phyloP scores from a whole-genome alignment of 192 early-diverging fungal genomes.

The Globomyces pollinis-pini region DNA sequence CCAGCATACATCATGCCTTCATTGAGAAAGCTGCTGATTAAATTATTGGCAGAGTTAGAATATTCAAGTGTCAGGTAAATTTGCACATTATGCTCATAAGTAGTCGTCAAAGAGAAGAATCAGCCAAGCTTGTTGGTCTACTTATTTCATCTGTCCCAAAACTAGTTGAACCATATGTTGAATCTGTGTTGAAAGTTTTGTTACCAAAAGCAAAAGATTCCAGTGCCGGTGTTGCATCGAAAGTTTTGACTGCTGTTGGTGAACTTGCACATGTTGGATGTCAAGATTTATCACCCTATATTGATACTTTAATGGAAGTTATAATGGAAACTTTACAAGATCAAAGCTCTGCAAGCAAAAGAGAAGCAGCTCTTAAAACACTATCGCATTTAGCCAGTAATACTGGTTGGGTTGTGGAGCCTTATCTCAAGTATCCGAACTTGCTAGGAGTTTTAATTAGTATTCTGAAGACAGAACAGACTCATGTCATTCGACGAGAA shows the following conservation, averaged over 20 bases:
- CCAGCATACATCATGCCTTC: constrained; percentile 91
- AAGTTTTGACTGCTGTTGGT: constrained; percentile 69
- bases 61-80: constrained; percentile 53
- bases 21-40: constrained; percentile 74
- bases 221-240: constrained; percentile 70
- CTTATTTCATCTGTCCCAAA: constrained; percentile 69
- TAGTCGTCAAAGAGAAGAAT: constrained; percentile 79
- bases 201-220: constrained; percentile 72
- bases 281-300: constrained; percentile 70
- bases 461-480: constrained; percentile 78
- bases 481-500: constrained; percentile 64
- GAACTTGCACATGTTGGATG: constrained; percentile 79
- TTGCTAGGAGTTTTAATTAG: constrained; percentile 68
- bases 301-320: constrained; percentile 72
- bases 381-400: constrained; percentile 77
- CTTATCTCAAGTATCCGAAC: constrained; percentile 81
- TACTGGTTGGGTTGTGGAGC: constrained; percentile 78
- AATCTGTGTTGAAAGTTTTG: constrained; percentile 75
- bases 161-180: constrained; percentile 84
- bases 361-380: constrained; percentile 80
- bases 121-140: constrained; percentile 67
- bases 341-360: constrained; percentile 72
- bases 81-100: neutral
- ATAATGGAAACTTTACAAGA: constrained; percentile 87
- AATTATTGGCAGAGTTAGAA: constrained; percentile 85